phyloP scores from a whole-genome alignment of 352 stramenopile genomes.

The Nothophytophthora sp. region DNA sequence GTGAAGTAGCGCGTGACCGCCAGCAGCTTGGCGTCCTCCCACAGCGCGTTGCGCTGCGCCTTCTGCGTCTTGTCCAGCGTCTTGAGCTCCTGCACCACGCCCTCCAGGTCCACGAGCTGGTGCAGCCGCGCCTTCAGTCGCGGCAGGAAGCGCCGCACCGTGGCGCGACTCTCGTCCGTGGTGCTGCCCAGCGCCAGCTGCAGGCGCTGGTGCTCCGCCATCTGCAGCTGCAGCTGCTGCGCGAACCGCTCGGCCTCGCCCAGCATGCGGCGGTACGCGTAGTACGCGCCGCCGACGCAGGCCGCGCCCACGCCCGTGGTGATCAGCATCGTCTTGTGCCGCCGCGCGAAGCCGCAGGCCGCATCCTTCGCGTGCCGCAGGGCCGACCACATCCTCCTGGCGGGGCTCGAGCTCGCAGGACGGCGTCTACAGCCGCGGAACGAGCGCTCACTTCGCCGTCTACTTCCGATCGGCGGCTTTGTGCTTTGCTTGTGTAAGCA shows the following conservation, averaged over 20 bases:
- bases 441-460: too few species aligned
- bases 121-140: constrained; percentile 64
- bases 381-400: constrained; percentile 62
- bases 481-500: too few species aligned
- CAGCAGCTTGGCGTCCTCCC: constrained; percentile 74
- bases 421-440: background rate
- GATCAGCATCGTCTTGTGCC: constrained; percentile 69
- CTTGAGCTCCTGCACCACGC: constrained; percentile 74
- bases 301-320: constrained; percentile 44
- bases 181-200: constrained; percentile 68
- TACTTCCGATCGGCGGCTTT: too few species aligned
- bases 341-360: constrained; percentile 61
- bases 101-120: constrained; percentile 65
- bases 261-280: constrained; percentile 64
- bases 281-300: constrained; percentile 65
- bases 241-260: constrained; percentile 71
- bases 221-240: constrained; percentile 67
- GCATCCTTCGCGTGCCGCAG: constrained; percentile 52
- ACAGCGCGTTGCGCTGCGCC: constrained; percentile 56
- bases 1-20: constrained; percentile 77
- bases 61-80: constrained; percentile 71
- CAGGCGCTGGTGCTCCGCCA: constrained; percentile 77
- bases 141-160: constrained; percentile 75
- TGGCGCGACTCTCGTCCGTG: constrained; percentile 75
- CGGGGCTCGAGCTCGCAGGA: too few species aligned